These are phyloP conservation scores for Solanum pimpinellifolium DNA, from an alignment of 257 asterid species.

Conservation along the genomic window DNA sequence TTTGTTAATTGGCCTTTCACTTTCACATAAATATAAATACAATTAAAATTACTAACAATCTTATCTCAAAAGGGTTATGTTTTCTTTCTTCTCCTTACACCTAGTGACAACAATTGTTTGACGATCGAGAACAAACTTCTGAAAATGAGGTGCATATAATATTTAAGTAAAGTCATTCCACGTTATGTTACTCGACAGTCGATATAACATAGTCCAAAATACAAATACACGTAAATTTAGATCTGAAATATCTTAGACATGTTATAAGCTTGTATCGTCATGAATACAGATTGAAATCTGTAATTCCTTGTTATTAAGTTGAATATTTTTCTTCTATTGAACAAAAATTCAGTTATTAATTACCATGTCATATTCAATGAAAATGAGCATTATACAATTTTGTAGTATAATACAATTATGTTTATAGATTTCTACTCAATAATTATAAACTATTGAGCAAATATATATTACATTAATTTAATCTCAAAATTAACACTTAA, in stretches of 20 bases:
- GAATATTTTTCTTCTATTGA: too few species aligned
- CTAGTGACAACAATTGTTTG: not conserved
- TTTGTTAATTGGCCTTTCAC: not conserved
- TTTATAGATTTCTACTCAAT: not conserved
- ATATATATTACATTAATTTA: not conserved
- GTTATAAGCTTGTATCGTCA: not conserved
- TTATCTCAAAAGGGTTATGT: not conserved
- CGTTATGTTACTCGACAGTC: too few species aligned
- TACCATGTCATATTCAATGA: not conserved
- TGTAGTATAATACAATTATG: not conserved
- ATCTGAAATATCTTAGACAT: accelerated
- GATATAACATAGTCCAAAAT: not conserved
- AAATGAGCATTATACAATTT: not conserved
- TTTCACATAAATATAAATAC: not conserved
- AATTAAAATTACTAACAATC: not conserved
- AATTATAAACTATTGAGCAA: not conserved
- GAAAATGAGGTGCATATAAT: not conserved
- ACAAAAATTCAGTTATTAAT: not conserved
- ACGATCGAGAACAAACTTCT: not conserved
- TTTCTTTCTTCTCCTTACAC: not conserved
- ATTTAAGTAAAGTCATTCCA: not conserved
- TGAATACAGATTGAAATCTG: not conserved
- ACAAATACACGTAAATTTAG: not conserved
- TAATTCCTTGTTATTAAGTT: not conserved
- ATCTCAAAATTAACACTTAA: not conserved